Evolutionary conservation across 1,284 basidiomycete species (phyloP).

Genomic region (Pascua guehoae): DNA sequence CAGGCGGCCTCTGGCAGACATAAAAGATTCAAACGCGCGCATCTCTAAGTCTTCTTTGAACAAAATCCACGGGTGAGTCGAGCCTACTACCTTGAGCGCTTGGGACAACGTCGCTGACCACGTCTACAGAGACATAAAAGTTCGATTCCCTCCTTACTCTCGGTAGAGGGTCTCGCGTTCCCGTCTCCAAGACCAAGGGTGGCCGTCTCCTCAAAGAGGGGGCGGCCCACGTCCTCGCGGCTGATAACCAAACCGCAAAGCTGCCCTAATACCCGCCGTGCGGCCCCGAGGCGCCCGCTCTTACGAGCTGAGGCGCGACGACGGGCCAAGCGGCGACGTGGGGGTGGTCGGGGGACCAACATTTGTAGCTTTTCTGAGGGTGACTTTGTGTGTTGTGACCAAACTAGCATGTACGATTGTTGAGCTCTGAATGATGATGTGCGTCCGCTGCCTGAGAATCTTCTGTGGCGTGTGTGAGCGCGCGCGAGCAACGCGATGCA

Average conservation of each 20-base stretch:
- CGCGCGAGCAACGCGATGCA: too few relatives aligned
- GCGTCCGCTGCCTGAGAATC: too few relatives aligned
- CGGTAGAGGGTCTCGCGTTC: slow-evolving; percentile 49
- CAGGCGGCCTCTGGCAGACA: not conserved
- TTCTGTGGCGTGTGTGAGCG: not conserved
- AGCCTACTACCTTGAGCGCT: not conserved
- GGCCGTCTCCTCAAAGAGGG: too few relatives aligned
- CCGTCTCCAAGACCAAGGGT: slow-evolving; percentile 44
- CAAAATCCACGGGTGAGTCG: slow-evolving; percentile 34
- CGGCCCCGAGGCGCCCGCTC: slow-evolving; percentile 20
- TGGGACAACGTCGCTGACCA: too few relatives aligned
- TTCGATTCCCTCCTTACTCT: slow-evolving; percentile 46
- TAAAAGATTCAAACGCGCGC: not conserved
- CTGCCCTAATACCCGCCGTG: slow-evolving; percentile 6
- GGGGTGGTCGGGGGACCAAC: slow-evolving; percentile 24
- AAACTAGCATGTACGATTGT: not conserved
- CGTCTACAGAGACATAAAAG: slow-evolving; percentile 45
- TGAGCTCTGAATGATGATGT: not conserved
- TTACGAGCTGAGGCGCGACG: slow-evolving; percentile 23
- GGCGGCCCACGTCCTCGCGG: slow-evolving; percentile 17
- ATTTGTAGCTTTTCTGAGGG: slow-evolving; percentile 6
- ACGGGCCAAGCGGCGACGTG: slow-evolving; percentile 15
- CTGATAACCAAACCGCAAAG: slow-evolving; percentile 37
- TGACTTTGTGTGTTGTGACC: too few relatives aligned
- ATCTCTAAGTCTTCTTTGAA: slow-evolving; percentile 25